Evolutionary conservation across 768 basidiomycete genomes (phyloP).

Genomic region (Termitomyces sp.): DNA sequence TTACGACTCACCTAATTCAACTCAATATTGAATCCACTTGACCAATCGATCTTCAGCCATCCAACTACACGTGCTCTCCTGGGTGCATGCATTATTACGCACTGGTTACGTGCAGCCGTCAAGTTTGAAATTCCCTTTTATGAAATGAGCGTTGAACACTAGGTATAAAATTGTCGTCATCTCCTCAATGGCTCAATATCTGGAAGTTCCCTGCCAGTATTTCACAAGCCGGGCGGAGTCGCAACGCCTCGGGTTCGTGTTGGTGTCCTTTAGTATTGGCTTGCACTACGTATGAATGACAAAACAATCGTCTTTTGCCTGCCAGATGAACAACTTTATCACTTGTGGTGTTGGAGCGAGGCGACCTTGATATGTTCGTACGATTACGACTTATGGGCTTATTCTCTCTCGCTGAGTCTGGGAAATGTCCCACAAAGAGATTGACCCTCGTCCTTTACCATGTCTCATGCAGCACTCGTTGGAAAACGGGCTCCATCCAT

Average conservation of each 20-base stretch:
- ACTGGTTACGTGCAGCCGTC: background rate
- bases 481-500: conserved; percentile 64
- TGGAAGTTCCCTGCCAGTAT: background rate
- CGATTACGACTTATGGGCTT: background rate
- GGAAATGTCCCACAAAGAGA: background rate
- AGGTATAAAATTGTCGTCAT: background rate
- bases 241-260: background rate
- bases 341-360: background rate
- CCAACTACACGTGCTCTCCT: background rate
- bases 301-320: background rate
- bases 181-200: background rate
- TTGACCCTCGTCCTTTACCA: conserved; percentile 13
- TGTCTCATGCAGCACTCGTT: conserved; percentile 49
- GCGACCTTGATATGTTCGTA: background rate
- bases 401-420: background rate
- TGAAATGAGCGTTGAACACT: background rate
- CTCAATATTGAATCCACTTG: background rate
- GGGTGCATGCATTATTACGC: background rate
- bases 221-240: too few relatives aligned
- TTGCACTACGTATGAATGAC: background rate
- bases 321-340: background rate
- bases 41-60: background rate
- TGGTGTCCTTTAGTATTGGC: background rate
- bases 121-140: background rate
- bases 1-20: conserved; percentile 8